Percentiles rank a stretch among this genome's conserved stretches.
phyloP scores from a whole-genome alignment of 148 eudicot genomes.

The Dianthus caryophyllus region DNA sequence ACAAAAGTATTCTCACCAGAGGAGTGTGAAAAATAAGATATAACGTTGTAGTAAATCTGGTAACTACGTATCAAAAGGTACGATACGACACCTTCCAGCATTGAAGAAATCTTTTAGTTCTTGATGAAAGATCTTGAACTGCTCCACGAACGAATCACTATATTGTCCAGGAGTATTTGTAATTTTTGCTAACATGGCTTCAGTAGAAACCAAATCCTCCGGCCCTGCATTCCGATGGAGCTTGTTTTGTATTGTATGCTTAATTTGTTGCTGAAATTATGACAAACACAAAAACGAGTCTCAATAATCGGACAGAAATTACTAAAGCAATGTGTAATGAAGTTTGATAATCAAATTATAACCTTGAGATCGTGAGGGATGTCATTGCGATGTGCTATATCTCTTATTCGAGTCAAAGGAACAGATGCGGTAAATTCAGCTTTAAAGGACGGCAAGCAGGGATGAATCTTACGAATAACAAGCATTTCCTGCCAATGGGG shows the following conservation, averaged over 20 bases:
- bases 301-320: slow-evolving; percentile 3
- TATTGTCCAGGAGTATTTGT: slow-evolving; percentile 82
- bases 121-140: slow-evolving; percentile 77
- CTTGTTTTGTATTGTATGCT: slow-evolving; percentile 99
- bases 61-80: background rate
- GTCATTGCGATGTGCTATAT: slow-evolving; percentile 89
- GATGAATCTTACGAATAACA: slow-evolving; percentile 92
- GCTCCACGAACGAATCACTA: slow-evolving; percentile 77
- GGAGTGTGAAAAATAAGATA: background rate
- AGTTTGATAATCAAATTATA: slow-evolving; percentile 10
- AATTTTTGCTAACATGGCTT: slow-evolving; percentile 88
- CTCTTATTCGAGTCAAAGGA: slow-evolving; percentile 92
- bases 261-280: slow-evolving; percentile 85
- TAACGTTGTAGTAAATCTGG: background rate
- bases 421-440: slow-evolving; percentile 97
- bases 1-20: background rate
- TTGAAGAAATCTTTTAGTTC: slow-evolving; percentile 98
- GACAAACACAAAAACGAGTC: background rate
- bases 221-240: slow-evolving; percentile 99
- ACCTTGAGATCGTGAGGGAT: slow-evolving; percentile 99
- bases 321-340: slow-evolving; percentile 10
- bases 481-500: slow-evolving; percentile 65
- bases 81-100: slow-evolving; percentile 79
- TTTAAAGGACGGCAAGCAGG: slow-evolving; percentile 93
- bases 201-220: slow-evolving; percentile 92